Evolutionary conservation across 352 stramenopile genomes (phyloP), one percentile per base, ranked within the genome.

Genomic region (Globisporangium rhizosaccharum): DNA sequence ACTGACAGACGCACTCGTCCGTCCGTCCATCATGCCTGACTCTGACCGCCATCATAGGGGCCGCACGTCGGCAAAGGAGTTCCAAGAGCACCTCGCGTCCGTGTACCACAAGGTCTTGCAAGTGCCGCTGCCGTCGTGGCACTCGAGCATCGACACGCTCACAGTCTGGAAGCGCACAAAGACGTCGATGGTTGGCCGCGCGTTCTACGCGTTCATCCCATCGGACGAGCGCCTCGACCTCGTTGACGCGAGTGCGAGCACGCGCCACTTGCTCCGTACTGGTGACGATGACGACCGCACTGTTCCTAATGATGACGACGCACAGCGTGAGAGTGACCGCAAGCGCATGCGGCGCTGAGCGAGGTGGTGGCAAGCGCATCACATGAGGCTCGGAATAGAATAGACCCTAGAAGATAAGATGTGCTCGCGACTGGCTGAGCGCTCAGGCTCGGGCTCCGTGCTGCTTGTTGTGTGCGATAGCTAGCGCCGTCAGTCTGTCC

Each of bases 121-220:
- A 61, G 82, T 96, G 45, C 80, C 79, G 61, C 71, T 98, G 47
- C 80, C 81, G 49, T 97, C 88, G 45, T 98, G 94, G 94, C 79
- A 97, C 61, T 97, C 96, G 53, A 96, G 93, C 33, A 84, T 93
- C 42, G 91, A 97, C 63, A 90, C 89, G 11, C 70, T 98, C 33
- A 97, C 82, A 33, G 92, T 98, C 53, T 98, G 94, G 94, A 98
- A 97, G 74, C 87, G 92, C 62, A 97, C 89, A 18, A 76, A 96
- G 67, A 92, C 74, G 15, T 97, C 81, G 58, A 90, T 92, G 57
- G 92, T 96, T 51, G 84, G 89, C 59, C 76, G 76, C 41, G 62
- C 59, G 23, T 80, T 92, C 57, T 94, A 92, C 57, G 84, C 84
- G 23, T 92, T 79, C 51, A 91, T 94, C 20, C 84, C 84, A 2